These are phyloP conservation scores for Hippophae rhamnoides DNA, from an alignment of 306 rosid genomes.

Conservation along the genomic window DNA sequence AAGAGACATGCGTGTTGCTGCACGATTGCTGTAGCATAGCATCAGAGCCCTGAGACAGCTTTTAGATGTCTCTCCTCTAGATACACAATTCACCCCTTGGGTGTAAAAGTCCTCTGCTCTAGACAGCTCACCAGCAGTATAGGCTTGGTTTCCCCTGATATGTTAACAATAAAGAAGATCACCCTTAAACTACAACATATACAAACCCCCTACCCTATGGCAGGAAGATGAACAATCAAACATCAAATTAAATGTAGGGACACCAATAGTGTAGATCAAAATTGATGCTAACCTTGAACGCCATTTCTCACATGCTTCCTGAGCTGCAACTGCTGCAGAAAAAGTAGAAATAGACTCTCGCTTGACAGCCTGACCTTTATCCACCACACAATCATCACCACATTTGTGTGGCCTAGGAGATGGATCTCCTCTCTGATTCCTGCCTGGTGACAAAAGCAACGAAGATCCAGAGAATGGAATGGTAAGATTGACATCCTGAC, in stretches of 20 bases:
- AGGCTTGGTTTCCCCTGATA: slow-evolving; percentile 92
- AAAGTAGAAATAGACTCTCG: slow-evolving; percentile 37
- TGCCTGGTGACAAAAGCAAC: slow-evolving; percentile 34
- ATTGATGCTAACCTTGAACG: slow-evolving; percentile 58
- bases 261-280: slow-evolving; percentile 6
- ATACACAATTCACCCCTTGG: slow-evolving; percentile 56
- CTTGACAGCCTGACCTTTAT: slow-evolving; percentile 33
- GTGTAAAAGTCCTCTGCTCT: slow-evolving; percentile 81
- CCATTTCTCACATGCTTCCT: slow-evolving; percentile 94
- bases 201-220: background rate
- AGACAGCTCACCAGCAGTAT: slow-evolving; percentile 66
- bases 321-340: slow-evolving; percentile 42
- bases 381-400: slow-evolving; percentile 27
- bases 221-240: background rate
- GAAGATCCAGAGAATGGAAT: slow-evolving; percentile 46
- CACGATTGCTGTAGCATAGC: slow-evolving; percentile 95
- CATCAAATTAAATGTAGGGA: background rate
- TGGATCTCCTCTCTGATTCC: slow-evolving; percentile 34
- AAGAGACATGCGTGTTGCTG: slow-evolving; percentile 90
- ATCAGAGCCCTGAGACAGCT: slow-evolving; percentile 81
- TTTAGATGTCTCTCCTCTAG: slow-evolving; percentile 50
- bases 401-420: slow-evolving; percentile 30
- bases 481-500: slow-evolving; percentile 42
- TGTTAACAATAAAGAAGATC: slow-evolving; percentile 19
- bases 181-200: slow-evolving; percentile 3